Percentiles rank a stretch among this genome's conserved stretches.
Conservation (phyloP, 2,329 filamentous ascomycete genomes). For the Paraconiothyrium sp. region DNA sequence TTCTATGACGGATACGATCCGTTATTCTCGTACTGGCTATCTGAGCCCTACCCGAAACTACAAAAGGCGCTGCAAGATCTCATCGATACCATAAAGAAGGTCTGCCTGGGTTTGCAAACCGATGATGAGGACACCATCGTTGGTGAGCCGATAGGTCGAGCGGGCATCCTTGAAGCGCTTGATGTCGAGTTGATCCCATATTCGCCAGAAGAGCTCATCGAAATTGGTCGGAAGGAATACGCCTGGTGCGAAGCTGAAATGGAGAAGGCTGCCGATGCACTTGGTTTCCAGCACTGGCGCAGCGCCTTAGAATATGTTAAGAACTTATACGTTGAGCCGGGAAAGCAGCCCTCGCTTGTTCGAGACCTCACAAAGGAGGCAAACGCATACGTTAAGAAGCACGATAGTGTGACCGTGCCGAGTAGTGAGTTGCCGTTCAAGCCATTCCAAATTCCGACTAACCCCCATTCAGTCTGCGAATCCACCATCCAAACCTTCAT, state of each 20-base stretch:
- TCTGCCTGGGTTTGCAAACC: constrained; percentile 57
- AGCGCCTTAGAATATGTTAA: constrained; percentile 66
- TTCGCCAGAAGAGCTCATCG: constrained; percentile 64
- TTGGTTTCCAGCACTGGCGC: constrained; percentile 64
- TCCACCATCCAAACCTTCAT: constrained; percentile 64
- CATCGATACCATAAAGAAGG: constrained; percentile 50
- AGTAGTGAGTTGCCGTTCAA: too few relatives aligned
- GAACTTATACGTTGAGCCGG: constrained; percentile 63
- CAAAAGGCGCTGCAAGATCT: constrained; percentile 50
- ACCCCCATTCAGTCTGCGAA: too few relatives aligned
- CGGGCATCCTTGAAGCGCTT: constrained; percentile 62
- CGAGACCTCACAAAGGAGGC: constrained; percentile 62
- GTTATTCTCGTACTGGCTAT: constrained; percentile 66
- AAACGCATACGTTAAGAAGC: constrained; percentile 61
- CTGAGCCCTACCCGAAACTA: constrained; percentile 55
- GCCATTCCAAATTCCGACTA: too few relatives aligned
- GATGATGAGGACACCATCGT: constrained; percentile 62
- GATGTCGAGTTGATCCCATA: constrained; percentile 68
- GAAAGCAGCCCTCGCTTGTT: constrained; percentile 63
- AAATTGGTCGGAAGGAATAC: constrained; percentile 62
- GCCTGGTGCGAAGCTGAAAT: constrained; percentile 66
- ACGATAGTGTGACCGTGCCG: constrained; percentile 67
- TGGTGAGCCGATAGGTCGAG: constrained; percentile 65
- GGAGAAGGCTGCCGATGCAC: constrained; percentile 58
- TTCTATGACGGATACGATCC: constrained; percentile 68